Conservation (phyloP, 331 rosid genomes). For the Rosa hybrid region DNA sequence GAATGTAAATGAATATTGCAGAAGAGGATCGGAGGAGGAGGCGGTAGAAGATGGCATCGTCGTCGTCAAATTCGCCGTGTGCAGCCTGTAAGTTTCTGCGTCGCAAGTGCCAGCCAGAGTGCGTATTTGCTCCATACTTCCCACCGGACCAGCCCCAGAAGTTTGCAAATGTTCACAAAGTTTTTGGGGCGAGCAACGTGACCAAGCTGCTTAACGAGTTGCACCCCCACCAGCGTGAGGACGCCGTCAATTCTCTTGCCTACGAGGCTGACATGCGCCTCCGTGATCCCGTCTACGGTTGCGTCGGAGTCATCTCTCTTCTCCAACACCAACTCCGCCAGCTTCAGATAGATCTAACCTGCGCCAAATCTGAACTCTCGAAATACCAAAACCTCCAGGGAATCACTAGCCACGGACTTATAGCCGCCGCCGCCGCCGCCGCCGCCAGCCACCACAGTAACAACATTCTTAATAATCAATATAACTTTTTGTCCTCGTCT, state of each 20-base stretch:
- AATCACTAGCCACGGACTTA: conserved; percentile 45
- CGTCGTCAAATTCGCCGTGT: conserved; percentile 77
- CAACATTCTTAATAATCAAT: conserved; percentile 6
- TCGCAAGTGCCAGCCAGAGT: conserved; percentile 92
- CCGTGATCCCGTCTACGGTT: conserved; percentile 96
- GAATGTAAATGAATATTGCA: background rate
- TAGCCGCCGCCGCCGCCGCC: conserved; percentile 39
- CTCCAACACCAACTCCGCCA: conserved; percentile 94
- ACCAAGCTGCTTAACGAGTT: conserved; percentile 86
- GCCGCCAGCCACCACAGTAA: conserved; percentile 26
- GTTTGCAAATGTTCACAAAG: conserved; percentile 88
- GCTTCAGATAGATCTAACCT: conserved; percentile 84
- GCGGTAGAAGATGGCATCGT: conserved; percentile 54
- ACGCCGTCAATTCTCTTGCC: conserved; percentile 91
- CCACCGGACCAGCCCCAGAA: conserved; percentile 98
- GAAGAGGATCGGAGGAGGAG: background rate
- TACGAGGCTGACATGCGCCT: conserved; percentile 97
- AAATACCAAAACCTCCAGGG: conserved; percentile 60
- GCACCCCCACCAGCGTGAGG: conserved; percentile 94
- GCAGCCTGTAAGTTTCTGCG: conserved; percentile 97
- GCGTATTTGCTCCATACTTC: conserved; percentile 91
- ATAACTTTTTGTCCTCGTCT: background rate
- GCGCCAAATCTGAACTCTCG: conserved; percentile 90
- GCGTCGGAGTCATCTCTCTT: conserved; percentile 90
- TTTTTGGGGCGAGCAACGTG: conserved; percentile 93